Percentiles rank a stretch among this genome's conserved stretches.
Evolutionary conservation across 108 stramenopile species (phyloP).

Genomic region (Nannochloropsis salina): DNA sequence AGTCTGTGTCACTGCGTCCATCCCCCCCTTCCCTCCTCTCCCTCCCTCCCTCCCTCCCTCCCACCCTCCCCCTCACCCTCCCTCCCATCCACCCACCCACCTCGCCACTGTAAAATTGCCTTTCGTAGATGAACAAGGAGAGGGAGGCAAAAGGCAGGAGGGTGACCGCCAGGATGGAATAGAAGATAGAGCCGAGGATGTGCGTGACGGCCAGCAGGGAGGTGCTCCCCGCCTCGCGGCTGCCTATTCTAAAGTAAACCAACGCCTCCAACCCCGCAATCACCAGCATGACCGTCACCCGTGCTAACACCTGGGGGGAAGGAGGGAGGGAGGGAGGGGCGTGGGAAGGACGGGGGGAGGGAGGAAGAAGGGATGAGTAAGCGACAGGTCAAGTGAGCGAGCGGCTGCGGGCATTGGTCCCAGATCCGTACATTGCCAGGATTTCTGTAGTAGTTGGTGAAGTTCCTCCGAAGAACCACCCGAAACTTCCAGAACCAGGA

Average conservation of each 20-base stretch:
- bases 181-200: background rate
- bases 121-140: background rate
- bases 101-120: background rate
- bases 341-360: no score
- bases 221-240: background rate
- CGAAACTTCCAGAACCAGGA: background rate
- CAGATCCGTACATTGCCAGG: background rate
- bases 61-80: background rate
- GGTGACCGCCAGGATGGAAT: background rate
- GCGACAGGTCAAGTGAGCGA: no score
- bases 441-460: background rate
- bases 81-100: background rate
- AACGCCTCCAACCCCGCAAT: background rate
- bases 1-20: background rate
- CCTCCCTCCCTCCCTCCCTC: conserved; percentile 2
- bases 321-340: background rate
- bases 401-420: no score
- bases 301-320: background rate
- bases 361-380: no score
- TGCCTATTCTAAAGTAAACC: background rate
- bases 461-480: background rate
- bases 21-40: background rate
- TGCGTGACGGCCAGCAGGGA: background rate
- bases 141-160: background rate
- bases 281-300: background rate